A percentile compares a stretch with the other conserved stretches of the same genome.
Conservation (phyloP, 306 rosid genomes). For the Dalbergia oliveri region DNA sequence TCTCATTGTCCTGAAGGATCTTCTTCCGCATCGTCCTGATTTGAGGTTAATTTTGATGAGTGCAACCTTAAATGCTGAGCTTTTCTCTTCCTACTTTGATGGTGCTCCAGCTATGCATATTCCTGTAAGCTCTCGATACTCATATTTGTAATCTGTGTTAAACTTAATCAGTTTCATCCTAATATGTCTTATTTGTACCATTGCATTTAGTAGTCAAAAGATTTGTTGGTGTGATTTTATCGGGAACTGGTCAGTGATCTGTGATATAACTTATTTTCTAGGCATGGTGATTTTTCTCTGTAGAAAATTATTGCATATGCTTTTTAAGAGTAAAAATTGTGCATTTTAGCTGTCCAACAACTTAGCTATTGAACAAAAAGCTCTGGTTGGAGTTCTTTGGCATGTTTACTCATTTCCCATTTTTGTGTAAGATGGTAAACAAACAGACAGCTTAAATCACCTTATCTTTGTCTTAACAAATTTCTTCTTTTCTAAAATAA, state of each 20-base stretch:
- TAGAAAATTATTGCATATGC: slow-evolving; percentile 25
- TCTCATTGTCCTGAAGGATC: slow-evolving; percentile 95
- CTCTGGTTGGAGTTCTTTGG: slow-evolving; percentile 31
- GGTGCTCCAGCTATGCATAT: slow-evolving; percentile 79
- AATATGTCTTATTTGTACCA: slow-evolving; percentile 24
- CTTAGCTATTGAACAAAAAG: slow-evolving; percentile 28
- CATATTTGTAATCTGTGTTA: slow-evolving; percentile 28
- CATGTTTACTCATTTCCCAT: slow-evolving; percentile 1
- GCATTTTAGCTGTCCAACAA: slow-evolving; percentile 29
- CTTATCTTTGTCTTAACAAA: not conserved
- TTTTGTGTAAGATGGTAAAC: slow-evolving; percentile 20
- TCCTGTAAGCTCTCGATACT: slow-evolving; percentile 67
- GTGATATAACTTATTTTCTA: slow-evolving; percentile 31
- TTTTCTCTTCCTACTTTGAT: slow-evolving; percentile 87
- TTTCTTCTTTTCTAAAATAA: not conserved
- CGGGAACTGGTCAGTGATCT: slow-evolving; percentile 22
- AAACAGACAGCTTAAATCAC: slow-evolving; percentile 2
- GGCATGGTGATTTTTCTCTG: slow-evolving; percentile 32
- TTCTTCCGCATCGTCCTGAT: slow-evolving; percentile 91
- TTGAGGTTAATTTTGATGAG: slow-evolving; percentile 93
- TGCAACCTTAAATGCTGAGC: slow-evolving; percentile 95
- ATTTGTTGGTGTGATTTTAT: slow-evolving; percentile 24
- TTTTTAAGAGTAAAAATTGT: slow-evolving; percentile 22
- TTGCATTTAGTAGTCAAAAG: not conserved
- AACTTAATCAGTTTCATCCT: slow-evolving; percentile 13